phyloP scores from a whole-genome alignment of 441 rosid genomes.

The Manihot esculenta region DNA sequence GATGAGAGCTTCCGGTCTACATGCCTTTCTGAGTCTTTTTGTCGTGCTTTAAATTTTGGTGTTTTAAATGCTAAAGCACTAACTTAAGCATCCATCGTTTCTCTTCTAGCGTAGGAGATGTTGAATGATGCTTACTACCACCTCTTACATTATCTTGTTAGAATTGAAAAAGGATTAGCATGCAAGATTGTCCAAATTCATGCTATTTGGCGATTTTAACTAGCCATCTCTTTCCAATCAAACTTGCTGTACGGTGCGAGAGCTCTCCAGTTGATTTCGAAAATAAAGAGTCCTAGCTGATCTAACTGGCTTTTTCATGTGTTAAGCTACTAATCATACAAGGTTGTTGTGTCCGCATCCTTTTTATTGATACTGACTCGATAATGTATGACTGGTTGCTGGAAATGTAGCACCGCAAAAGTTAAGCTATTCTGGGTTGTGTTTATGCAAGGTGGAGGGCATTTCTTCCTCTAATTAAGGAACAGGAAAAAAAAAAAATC shows the following conservation, averaged over 20 bases:
- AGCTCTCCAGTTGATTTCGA: not conserved
- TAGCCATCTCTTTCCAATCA: too few species aligned
- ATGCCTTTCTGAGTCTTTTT: too few species aligned
- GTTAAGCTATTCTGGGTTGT: not conserved
- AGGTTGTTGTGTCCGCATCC: not conserved
- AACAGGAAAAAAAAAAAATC: too few species aligned
- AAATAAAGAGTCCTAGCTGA: not conserved
- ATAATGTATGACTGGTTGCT: not conserved
- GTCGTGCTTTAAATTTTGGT: too few species aligned
- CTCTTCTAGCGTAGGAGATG: too few species aligned
- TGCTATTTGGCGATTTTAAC: too few species aligned
- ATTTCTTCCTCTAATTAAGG: not conserved
- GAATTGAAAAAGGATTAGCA: not conserved
- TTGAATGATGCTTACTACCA: too few species aligned
- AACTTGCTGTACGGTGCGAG: not conserved
- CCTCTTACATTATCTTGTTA: not conserved
- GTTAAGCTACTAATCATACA: not conserved
- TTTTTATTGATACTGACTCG: not conserved
- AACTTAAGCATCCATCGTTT: too few species aligned
- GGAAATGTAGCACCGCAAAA: not conserved
- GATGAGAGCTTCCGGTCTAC: too few species aligned
- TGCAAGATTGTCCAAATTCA: too few species aligned
- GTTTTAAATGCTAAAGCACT: too few species aligned
- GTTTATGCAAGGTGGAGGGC: not conserved
- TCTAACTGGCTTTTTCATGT: not conserved